These are phyloP conservation scores for Penicillium sp. DNA, from an alignment of 2,329 filamentous ascomycete genomes.

Conservation along the genomic window DNA sequence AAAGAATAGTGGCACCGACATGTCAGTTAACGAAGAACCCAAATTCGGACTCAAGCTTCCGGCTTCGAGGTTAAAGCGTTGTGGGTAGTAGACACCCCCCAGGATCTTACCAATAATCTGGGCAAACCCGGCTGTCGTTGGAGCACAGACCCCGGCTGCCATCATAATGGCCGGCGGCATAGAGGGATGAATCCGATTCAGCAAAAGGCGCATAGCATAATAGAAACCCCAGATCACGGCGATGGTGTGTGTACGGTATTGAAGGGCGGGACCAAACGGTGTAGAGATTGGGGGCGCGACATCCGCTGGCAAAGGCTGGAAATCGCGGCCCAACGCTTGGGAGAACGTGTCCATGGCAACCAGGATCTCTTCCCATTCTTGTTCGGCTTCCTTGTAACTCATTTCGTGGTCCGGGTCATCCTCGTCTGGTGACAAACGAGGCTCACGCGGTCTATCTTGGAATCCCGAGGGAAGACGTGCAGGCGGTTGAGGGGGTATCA, in stretches of 20 bases:
- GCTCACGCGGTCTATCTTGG: slow-evolving; percentile 36
- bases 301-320: slow-evolving; percentile 64
- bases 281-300: slow-evolving; percentile 53
- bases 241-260: slow-evolving; percentile 80
- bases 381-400: slow-evolving; percentile 59
- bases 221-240: slow-evolving; percentile 80
- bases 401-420: slow-evolving; percentile 54
- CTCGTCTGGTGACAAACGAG: slow-evolving; percentile 15
- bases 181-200: slow-evolving; percentile 71
- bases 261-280: slow-evolving; percentile 71
- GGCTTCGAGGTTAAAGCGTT: slow-evolving; percentile 26
- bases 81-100: slow-evolving; percentile 54
- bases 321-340: slow-evolving; percentile 61
- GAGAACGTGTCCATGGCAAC: slow-evolving; percentile 40
- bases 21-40: slow-evolving; percentile 73
- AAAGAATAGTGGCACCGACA: slow-evolving; percentile 74
- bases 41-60: slow-evolving; percentile 63
- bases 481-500: slow-evolving; percentile 38
- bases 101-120: slow-evolving; percentile 70
- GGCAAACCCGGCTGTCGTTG: slow-evolving; percentile 61
- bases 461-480: slow-evolving; percentile 45
- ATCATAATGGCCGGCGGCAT: slow-evolving; percentile 90
- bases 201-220: slow-evolving; percentile 72
- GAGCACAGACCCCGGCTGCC: slow-evolving; percentile 68
- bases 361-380: slow-evolving; percentile 60